Percentiles rank a stretch among this genome's conserved stretches.
Conservation (phyloP, 2,329 filamentous ascomycete species). For the Diaporthe longicolla region DNA sequence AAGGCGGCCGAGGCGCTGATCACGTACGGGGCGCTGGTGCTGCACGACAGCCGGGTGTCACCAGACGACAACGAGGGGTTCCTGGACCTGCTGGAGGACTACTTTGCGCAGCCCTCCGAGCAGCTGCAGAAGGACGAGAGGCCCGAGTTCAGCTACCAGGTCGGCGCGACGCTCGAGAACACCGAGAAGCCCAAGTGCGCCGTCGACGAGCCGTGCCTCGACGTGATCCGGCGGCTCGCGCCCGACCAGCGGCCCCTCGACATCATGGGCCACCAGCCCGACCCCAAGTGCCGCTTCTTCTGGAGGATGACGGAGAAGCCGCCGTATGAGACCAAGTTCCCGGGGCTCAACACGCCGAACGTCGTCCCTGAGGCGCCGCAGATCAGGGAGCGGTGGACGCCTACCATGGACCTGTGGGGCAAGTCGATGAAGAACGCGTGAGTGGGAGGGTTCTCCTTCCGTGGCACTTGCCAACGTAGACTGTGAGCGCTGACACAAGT, state of each 20-base stretch:
- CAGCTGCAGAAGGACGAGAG: constrained; percentile 66
- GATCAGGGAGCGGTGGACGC: constrained; percentile 66
- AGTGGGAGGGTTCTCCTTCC: constrained; percentile 46
- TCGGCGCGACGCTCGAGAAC: constrained; percentile 74
- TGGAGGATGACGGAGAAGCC: constrained; percentile 71
- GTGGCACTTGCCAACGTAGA: background rate
- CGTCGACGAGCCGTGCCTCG: constrained; percentile 72
- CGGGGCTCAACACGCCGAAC: constrained; percentile 68
- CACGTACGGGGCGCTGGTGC: constrained; percentile 71
- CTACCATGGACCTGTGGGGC: constrained; percentile 71
- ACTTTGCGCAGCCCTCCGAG: constrained; percentile 70
- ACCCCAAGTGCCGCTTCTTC: constrained; percentile 75
- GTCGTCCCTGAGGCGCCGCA: constrained; percentile 65
- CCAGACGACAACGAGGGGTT: constrained; percentile 69
- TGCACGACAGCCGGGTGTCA: constrained; percentile 72
- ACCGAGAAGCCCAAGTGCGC: constrained; percentile 76
- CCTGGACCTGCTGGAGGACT: constrained; percentile 74
- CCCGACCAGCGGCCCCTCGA: constrained; percentile 71
- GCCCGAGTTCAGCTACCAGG: constrained; percentile 71
- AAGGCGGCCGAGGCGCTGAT: constrained; percentile 70
- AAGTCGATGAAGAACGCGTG: constrained; percentile 72
- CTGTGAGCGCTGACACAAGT: background rate
- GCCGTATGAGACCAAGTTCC: constrained; percentile 69
- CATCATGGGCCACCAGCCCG: constrained; percentile 68
- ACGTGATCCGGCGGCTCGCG: constrained; percentile 67